Base-by-base conservation (phyloP, 2,329 filamentous ascomycete species). In the Clonostachys solani region DNA sequence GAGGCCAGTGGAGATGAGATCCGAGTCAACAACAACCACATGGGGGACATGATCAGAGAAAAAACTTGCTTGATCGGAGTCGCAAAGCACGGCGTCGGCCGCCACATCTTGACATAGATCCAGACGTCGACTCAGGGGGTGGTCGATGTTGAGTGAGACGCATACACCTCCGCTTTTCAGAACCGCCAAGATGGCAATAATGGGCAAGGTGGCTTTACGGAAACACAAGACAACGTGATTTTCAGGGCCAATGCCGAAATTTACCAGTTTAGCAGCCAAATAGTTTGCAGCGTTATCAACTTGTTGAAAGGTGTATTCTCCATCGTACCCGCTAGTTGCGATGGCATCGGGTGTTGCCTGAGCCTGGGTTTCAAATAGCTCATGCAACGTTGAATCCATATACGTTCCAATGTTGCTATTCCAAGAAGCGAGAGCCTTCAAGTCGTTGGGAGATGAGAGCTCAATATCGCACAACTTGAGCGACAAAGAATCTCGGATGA, bases 241-340 rank as follows among this genome's bases (percentile, higher is more conserved):
- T 13, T 48, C 54, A 33, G 18, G 43, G 12, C 47, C 46, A 36
- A 56, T 46, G 13, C 49, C 54, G 18, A 43, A 16, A n/a, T 33
- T 9, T 12, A 33, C 42, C 18, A 43, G 42, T 5, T 33, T 13
- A n/a, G 33, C 5, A 12, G 18, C 42, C 42, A 43, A 33, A 13
- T 29, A 10, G 12, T 43, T 16, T n/a, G n/a, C n/a, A n/a, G n/a
- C n/a, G n/a, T n/a, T n/a, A n/a, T 19, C 41, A 46, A 6, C 36
- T 18, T 7, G 33, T 13, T 13, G 40, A 48, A 77, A 78, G 3
- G 71, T 74, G 45, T 74, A 64, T 44, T 56, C 56, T 33, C 75
- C 74, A 49, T 78, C 74, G 72, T 72, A 77, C 1, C 74, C 73
- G 46, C 71, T 57, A n/a, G 77, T 65, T 23, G 74, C 74, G 5